These are phyloP conservation scores for Chimonanthus praecox DNA, from an alignment of 164 flowering plant species.

Conservation along the genomic window DNA sequence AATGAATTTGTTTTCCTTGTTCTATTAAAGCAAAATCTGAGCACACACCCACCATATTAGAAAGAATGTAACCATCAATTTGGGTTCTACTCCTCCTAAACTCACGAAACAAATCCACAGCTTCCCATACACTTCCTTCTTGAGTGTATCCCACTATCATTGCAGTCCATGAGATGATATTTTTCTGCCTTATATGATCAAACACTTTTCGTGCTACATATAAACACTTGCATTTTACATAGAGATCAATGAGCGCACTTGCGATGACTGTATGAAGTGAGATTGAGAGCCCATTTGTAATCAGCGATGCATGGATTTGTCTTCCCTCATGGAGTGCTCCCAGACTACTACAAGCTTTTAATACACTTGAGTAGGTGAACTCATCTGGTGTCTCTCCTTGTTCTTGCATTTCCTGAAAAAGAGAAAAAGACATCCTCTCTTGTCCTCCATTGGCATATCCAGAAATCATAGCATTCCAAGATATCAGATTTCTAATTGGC, in stretches of 20 bases:
- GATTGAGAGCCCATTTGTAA: conserved; percentile 37
- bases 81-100: conserved; percentile 33
- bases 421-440: conserved; percentile 31
- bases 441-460: conserved; percentile 36
- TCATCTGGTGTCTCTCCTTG: conserved; percentile 55
- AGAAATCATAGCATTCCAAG: conserved; percentile 70
- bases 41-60: conserved; percentile 58
- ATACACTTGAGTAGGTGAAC: conserved; percentile 49
- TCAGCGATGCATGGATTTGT: conserved; percentile 54
- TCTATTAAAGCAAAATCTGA: conserved; percentile 75
- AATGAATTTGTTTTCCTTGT: conserved; percentile 77
- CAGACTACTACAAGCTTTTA: conserved; percentile 56
- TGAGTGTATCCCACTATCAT: conserved; percentile 69
- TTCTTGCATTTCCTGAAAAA: conserved; percentile 45
- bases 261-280: conserved; percentile 29
- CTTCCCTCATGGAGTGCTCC: conserved; percentile 43
- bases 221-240: conserved; percentile 53
- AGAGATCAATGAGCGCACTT: conserved; percentile 68
- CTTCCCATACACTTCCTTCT: conserved; percentile 41
- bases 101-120: conserved; percentile 50
- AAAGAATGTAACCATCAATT: conserved; percentile 61
- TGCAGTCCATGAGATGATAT: conserved; percentile 60
- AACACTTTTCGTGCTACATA: conserved; percentile 43
- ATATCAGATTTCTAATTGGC: conserved; percentile 43
- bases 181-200: conserved; percentile 37